Percentiles rank a stretch among this genome's conserved stretches.
These are phyloP conservation scores for Sclerospora graminicola DNA, from an alignment of 352 stramenopile genomes.

Conservation along the genomic window DNA sequence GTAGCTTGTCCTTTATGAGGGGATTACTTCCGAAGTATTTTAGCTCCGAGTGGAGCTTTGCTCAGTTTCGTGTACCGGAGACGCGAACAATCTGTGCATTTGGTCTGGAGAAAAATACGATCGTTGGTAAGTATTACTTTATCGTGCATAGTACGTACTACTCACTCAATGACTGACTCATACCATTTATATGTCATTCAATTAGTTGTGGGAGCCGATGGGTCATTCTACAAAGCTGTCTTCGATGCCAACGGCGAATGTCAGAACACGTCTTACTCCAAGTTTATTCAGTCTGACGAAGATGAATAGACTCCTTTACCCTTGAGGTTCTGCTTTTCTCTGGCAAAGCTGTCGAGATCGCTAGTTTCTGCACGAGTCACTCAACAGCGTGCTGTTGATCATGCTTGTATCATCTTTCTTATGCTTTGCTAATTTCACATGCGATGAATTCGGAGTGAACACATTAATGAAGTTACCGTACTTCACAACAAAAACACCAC, in stretches of 20 bases:
- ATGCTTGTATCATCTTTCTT: slow-evolving; percentile 35
- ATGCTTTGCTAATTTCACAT: slow-evolving; percentile 20
- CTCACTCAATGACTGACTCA: background rate
- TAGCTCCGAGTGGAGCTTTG: slow-evolving; percentile 90
- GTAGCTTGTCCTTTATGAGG: slow-evolving; percentile 84
- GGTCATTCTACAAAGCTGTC: slow-evolving; percentile 84
- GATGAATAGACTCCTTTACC: slow-evolving; percentile 47
- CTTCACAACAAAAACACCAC: too few species aligned
- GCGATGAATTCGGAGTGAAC: background rate
- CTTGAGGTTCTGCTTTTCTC: slow-evolving; percentile 5
- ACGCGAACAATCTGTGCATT: slow-evolving; percentile 90
- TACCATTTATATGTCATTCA: slow-evolving; percentile 4
- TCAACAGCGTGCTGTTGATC: slow-evolving; percentile 12
- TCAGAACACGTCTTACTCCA: slow-evolving; percentile 85
- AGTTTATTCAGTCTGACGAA: slow-evolving; percentile 86
- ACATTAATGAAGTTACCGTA: background rate
- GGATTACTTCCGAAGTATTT: slow-evolving; percentile 90
- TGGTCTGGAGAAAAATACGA: slow-evolving; percentile 89
- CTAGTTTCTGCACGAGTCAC: slow-evolving; percentile 6
- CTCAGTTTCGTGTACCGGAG: slow-evolving; percentile 88
- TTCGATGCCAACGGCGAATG: slow-evolving; percentile 83
- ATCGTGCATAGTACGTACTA: background rate
- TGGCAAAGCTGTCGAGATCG: slow-evolving; percentile 7
- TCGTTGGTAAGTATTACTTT: slow-evolving; percentile 49
- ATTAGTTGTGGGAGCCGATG: slow-evolving; percentile 74